Evolutionary conservation across 2,329 filamentous ascomycete species (phyloP).

Genomic region (Cercospora canescens): DNA sequence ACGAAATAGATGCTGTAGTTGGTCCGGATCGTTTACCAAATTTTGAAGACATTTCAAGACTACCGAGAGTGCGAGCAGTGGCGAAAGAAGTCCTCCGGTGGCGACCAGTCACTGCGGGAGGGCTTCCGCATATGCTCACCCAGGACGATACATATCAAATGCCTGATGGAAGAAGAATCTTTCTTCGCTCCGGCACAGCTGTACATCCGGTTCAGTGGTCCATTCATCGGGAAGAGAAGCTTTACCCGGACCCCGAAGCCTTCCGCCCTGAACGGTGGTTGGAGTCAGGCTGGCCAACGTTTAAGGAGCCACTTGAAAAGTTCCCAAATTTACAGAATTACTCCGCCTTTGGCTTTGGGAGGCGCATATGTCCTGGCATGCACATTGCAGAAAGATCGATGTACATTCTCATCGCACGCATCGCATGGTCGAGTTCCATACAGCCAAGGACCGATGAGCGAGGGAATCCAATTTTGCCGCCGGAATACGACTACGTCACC

Average conservation of each 20-base stretch:
- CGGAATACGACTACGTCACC: constrained; percentile 23
- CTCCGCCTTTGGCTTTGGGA: constrained; percentile 57
- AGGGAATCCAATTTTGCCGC: constrained; percentile 15
- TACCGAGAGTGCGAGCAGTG: constrained; percentile 57
- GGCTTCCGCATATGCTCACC: constrained; percentile 37
- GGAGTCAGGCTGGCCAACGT: constrained; percentile 53
- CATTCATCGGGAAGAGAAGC: constrained; percentile 12
- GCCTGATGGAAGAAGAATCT: constrained; percentile 38
- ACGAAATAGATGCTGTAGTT: constrained; percentile 41
- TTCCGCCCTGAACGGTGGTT: constrained; percentile 54
- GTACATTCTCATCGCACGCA: constrained; percentile 39
- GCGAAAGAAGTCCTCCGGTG: constrained; percentile 61
- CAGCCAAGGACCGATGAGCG: constrained; percentile 18
- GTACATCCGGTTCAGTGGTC: constrained; percentile 47
- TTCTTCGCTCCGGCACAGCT: constrained; percentile 57
- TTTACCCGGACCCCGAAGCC: constrained; percentile 12
- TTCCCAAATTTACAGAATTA: constrained; percentile 56
- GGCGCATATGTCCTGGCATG: constrained; percentile 48
- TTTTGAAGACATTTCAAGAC: constrained; percentile 50
- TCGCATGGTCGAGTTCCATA: constrained; percentile 27
- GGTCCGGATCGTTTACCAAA: constrained; percentile 51
- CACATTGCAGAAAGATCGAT: constrained; percentile 41
- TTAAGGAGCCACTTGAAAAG: constrained; percentile 51
- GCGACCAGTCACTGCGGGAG: constrained; percentile 54
- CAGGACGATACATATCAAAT: constrained; percentile 58